Evolutionary conservation across 2,329 filamentous ascomycete genomes (phyloP).

Genomic region (Colletotrichum agaves): DNA sequence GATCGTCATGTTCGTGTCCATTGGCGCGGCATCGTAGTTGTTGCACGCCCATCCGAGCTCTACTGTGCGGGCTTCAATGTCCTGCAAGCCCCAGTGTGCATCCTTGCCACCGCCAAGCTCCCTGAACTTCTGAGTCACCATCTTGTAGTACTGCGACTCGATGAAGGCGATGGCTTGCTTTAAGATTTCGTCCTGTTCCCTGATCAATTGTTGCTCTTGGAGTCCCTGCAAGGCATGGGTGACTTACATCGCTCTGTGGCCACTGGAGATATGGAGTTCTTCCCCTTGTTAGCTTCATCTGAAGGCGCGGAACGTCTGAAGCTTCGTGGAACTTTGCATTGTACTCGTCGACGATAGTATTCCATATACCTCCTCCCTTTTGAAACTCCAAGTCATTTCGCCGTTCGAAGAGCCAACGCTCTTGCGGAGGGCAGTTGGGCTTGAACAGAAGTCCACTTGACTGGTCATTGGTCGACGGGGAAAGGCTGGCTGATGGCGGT

Average conservation of each 20-base stretch:
- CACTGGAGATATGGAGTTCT: constrained; percentile 61
- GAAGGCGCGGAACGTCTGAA: constrained; percentile 60
- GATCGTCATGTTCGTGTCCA: constrained; percentile 50
- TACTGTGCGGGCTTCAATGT: constrained; percentile 62
- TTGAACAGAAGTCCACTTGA: constrained; percentile 52
- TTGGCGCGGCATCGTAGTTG: constrained; percentile 43
- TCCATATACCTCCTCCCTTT: constrained; percentile 70
- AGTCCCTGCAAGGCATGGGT: neutral
- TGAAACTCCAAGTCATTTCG: constrained; percentile 53
- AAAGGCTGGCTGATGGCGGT: neutral
- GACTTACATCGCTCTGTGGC: constrained; percentile 61
- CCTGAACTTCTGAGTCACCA: constrained; percentile 56
- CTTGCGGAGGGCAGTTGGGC: constrained; percentile 57
- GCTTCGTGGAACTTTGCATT: constrained; percentile 47
- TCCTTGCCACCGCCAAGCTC: constrained; percentile 61
- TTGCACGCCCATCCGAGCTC: constrained; percentile 58
- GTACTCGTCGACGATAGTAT: constrained; percentile 60
- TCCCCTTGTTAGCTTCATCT: constrained; percentile 66
- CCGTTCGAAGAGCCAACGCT: constrained; percentile 61
- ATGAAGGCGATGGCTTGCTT: neutral
- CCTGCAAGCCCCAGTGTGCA: constrained; percentile 60
- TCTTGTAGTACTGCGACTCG: constrained; percentile 46
- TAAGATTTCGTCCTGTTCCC: constrained; percentile 53
- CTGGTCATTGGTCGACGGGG: neutral
- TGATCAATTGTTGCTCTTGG: constrained; percentile 40